Evolutionary conservation across 1,139 yeast species (phyloP).

Genomic region (Pneumocystis sp.): DNA sequence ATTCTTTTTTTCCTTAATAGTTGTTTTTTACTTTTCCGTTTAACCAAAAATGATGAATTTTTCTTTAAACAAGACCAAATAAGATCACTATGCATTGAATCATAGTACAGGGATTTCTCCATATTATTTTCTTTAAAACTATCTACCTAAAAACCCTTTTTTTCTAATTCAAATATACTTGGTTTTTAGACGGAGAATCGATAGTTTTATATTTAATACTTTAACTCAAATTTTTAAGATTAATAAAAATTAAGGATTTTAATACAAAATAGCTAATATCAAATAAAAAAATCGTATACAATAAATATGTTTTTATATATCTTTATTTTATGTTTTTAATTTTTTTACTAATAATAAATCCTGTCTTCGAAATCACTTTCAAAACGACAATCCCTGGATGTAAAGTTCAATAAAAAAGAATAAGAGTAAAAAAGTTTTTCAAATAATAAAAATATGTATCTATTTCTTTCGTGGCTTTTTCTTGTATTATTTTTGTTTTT

Average conservation of each 20-base stretch:
- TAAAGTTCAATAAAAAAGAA: too few species aligned
- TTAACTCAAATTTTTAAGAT: too few species aligned
- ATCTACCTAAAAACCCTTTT: neutral
- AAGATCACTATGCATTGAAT: neutral
- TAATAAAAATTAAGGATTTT: too few species aligned
- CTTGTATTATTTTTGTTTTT: neutral
- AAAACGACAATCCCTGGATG: too few species aligned
- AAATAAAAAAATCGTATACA: neutral
- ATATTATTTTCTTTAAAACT: neutral
- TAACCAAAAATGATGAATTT: slow-evolving; percentile 7
- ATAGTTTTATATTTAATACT: neutral
- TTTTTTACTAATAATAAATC: neutral
- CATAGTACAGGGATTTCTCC: neutral
- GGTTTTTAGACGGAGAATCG: neutral
- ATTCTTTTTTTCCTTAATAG: neutral
- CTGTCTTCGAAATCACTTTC: too few species aligned
- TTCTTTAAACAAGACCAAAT: slow-evolving; percentile 8
- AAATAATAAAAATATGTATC: neutral
- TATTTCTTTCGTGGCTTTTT: neutral
- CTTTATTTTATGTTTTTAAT: neutral
- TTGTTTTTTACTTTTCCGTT: neutral
- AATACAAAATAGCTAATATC: too few species aligned
- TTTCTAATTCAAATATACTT: neutral
- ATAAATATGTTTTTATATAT: too few species aligned
- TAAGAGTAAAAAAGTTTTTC: neutral